phyloP scores from a whole-genome alignment of 1,284 basidiomycete genomes.

The Moesziomyces sp. region DNA sequence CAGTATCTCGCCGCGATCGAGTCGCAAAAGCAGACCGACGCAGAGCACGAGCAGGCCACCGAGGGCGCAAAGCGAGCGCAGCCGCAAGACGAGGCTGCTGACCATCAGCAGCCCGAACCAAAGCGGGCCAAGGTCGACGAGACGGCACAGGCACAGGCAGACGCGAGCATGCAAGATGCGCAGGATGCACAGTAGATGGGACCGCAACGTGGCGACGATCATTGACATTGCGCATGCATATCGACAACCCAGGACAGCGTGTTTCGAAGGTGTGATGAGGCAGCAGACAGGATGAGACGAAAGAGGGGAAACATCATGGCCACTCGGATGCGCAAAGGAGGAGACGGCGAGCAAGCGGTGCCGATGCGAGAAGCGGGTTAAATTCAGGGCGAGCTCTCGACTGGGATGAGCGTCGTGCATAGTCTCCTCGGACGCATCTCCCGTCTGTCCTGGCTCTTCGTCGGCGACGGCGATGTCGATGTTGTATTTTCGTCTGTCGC shows the following conservation, averaged over 20 bases:
- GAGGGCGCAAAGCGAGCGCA: constrained; percentile 9
- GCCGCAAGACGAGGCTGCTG: not conserved
- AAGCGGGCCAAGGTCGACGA: constrained; percentile 25
- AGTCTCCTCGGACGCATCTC: no score
- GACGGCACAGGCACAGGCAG: not conserved
- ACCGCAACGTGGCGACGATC: not conserved
- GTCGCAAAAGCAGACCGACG: not conserved
- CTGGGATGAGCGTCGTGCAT: no score
- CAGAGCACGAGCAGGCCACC: not conserved
- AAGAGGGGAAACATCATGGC: no score
- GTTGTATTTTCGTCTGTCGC: no score
- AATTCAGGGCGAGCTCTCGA: no score
- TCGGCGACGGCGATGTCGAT: no score
- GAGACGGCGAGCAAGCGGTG: no score
- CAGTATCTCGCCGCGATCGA: constrained; percentile 15
- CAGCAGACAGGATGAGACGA: no score
- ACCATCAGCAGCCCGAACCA: constrained; percentile 11
- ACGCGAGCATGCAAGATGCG: constrained; percentile 1
- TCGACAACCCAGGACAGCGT: not conserved
- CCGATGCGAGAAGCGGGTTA: no score
- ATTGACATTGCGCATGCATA: not conserved
- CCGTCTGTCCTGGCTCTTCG: no score
- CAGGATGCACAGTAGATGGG: not conserved
- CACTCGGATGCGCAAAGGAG: no score
- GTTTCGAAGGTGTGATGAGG: no score